These are phyloP conservation scores for Kuraishia molischiana DNA, from an alignment of 805 yeast species.

Conservation along the genomic window DNA sequence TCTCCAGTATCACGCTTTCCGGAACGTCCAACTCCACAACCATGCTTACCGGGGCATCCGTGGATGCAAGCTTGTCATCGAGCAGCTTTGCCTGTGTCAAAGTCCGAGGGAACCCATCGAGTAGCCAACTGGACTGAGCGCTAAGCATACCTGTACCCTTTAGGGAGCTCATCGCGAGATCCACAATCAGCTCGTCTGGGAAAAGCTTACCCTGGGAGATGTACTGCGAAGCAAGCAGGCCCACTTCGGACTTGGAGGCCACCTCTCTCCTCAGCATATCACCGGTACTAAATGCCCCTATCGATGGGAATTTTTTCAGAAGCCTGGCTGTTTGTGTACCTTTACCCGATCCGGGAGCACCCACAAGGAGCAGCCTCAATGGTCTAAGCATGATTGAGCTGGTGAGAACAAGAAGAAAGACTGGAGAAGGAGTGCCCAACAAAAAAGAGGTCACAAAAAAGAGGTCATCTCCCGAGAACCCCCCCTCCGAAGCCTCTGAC, in stretches of 20 bases:
- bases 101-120: constrained; percentile 93
- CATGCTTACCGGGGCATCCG: constrained; percentile 42
- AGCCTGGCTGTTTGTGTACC: constrained; percentile 78
- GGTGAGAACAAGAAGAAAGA: too few relatives aligned
- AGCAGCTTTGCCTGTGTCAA: constrained; percentile 57
- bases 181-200: constrained; percentile 64
- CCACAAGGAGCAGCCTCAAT: constrained; percentile 62
- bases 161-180: constrained; percentile 44
- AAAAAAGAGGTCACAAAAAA: too few relatives aligned
- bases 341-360: constrained; percentile 95
- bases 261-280: constrained; percentile 71
- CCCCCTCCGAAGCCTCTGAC: too few relatives aligned
- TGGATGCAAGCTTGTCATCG: constrained; percentile 28
- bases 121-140: constrained; percentile 47
- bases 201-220: constrained; percentile 59
- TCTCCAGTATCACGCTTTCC: constrained; percentile 65
- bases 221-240: constrained; percentile 41
- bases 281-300: constrained; percentile 71
- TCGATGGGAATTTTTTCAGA: constrained; percentile 36
- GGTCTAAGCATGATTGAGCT: constrained; percentile 29
- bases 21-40: constrained; percentile 89
- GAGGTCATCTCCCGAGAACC: too few relatives aligned
- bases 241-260: constrained; percentile 39
- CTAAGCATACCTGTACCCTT: constrained; percentile 30
- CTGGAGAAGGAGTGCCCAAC: too few relatives aligned